Evolutionary conservation across 345 rosid genomes (phyloP).

Genomic region (Dimocarpus longan): DNA sequence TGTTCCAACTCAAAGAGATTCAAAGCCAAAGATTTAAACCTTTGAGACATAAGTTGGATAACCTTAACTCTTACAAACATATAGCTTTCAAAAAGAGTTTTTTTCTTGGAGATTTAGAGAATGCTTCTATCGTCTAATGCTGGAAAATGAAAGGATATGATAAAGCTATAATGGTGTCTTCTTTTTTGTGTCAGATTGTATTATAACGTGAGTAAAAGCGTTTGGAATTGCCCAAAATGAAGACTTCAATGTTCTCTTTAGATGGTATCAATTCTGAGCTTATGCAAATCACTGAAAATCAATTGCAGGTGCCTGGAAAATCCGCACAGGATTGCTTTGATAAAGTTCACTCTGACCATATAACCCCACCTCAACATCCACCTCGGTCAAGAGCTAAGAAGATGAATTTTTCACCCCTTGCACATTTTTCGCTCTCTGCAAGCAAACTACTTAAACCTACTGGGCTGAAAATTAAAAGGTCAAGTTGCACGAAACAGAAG

Average conservation of each 20-base stretch:
- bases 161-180: neutral
- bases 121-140: neutral
- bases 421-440: slow-evolving; percentile 62
- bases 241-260: neutral
- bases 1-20: neutral
- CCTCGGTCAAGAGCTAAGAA: slow-evolving; percentile 58
- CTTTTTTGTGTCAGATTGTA: neutral
- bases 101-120: no score
- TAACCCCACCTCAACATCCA: slow-evolving; percentile 59
- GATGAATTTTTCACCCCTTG: slow-evolving; percentile 41
- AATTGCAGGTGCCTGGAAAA: slow-evolving; percentile 75
- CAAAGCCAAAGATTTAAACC: neutral
- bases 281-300: slow-evolving; percentile 6
- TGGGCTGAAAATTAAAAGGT: slow-evolving; percentile 36
- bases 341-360: slow-evolving; percentile 58
- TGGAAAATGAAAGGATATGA: neutral
- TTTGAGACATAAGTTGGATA: neutral
- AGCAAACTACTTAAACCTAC: slow-evolving; percentile 61
- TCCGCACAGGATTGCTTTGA: slow-evolving; percentile 86
- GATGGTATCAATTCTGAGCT: slow-evolving; percentile 1
- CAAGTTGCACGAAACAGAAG: slow-evolving; percentile 33
- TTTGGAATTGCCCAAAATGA: neutral
- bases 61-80: no score
- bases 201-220: neutral
- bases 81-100: no score